These are phyloP conservation scores for Xerocomellus chrysenteron DNA, from an alignment of 768 basidiomycete genomes.

Conservation along the genomic window DNA sequence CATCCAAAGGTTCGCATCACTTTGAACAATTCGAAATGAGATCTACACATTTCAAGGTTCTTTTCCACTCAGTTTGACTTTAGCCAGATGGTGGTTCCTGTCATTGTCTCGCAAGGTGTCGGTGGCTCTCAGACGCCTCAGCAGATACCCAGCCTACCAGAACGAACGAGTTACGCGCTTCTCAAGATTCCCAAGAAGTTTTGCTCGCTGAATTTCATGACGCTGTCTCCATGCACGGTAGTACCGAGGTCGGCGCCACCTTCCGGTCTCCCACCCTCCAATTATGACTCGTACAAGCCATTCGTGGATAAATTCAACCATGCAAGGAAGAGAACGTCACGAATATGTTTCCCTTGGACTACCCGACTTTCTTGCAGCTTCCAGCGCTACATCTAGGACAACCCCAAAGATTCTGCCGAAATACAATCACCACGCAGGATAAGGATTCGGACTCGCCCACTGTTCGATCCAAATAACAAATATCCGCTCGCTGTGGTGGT, in stretches of 20 bases:
- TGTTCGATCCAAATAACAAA: background rate
- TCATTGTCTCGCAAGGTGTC: background rate
- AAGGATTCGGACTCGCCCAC: background rate
- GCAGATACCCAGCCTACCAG: too few species aligned
- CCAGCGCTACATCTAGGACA: conserved; percentile 18
- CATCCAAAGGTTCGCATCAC: background rate
- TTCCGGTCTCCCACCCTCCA: conserved; percentile 6
- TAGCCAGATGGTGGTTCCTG: background rate
- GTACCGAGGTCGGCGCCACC: background rate
- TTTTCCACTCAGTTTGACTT: background rate
- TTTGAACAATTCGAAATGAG: background rate
- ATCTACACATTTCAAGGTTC: background rate
- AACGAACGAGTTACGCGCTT: background rate
- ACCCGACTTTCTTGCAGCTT: conserved; percentile 6
- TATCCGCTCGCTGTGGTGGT: background rate
- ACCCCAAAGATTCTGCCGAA: conserved; percentile 7
- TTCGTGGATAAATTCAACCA: conserved; percentile 18
- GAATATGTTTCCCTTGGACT: conserved; percentile 22
- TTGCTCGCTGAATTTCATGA: conserved; percentile 10
- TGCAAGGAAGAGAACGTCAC: conserved; percentile 19
- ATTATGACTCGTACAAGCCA: conserved; percentile 17
- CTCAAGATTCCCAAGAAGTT: conserved; percentile 1
- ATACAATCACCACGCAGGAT: conserved; percentile 4
- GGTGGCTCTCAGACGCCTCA: background rate
- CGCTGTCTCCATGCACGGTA: background rate